phyloP scores from a whole-genome alignment of 2,329 filamentous ascomycete genomes.

The Tympanopsis confertula region DNA sequence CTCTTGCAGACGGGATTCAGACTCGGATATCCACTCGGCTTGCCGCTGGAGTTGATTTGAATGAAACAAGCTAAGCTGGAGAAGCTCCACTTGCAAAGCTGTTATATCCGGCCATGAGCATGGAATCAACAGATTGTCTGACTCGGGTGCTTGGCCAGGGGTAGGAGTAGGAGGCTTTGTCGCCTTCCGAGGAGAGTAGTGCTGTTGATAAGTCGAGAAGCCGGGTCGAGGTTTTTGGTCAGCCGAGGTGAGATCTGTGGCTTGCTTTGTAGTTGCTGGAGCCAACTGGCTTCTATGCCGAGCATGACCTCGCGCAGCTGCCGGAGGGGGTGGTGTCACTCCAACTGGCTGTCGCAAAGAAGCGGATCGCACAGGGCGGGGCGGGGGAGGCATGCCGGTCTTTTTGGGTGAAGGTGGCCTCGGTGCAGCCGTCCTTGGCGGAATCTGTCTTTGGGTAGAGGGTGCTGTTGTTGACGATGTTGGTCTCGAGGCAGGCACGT shows the following conservation, averaged over 20 bases:
- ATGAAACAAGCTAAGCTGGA: conserved; percentile 26
- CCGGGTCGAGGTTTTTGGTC: too few relatives aligned
- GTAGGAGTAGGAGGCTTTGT: conserved; percentile 2
- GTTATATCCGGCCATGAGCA: conserved; percentile 19
- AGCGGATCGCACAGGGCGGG: conserved; percentile 18
- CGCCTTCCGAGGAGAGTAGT: too few relatives aligned
- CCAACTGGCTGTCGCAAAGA: conserved; percentile 20
- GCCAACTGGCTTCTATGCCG: conserved; percentile 21
- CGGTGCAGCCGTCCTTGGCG: conserved; percentile 5
- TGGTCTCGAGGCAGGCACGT: too few relatives aligned
- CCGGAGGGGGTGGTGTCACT: conserved; percentile 7
- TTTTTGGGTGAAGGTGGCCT: conserved; percentile 13
- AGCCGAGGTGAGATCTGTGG: too few relatives aligned
- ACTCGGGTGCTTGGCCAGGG: too few relatives aligned
- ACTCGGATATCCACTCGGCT: neutral
- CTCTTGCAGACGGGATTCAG: conserved; percentile 10
- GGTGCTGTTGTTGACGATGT: too few relatives aligned
- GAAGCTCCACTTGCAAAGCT: conserved; percentile 24
- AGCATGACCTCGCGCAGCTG: conserved; percentile 12
- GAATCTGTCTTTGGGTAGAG: too few relatives aligned
- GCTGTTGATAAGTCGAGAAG: too few relatives aligned
- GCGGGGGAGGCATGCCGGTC: conserved; percentile 18
- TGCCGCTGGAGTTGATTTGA: conserved; percentile 11
- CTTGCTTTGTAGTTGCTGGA: conserved; percentile 9
- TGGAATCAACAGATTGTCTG: conserved; percentile 11